Evolutionary conservation across 441 rosid genomes (phyloP), one percentile per base, ranked within the genome.

Genomic region (Aquilaria agallochum): DNA sequence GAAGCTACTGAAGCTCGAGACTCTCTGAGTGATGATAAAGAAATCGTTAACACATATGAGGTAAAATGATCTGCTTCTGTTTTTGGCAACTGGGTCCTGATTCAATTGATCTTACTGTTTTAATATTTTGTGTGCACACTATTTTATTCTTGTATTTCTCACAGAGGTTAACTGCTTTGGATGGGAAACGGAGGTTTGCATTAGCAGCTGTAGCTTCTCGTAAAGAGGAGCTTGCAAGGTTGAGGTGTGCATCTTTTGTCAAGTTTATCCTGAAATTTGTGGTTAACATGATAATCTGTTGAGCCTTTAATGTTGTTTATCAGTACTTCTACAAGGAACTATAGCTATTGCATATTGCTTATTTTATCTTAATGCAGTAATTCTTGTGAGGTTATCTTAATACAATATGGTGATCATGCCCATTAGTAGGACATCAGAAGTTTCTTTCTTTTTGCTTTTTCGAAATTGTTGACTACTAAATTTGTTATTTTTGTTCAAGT

Each of bases 151-250:
- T 33, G 53, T 27, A 58, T 69, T 73, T 67, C 13, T 67, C 55
- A 51, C 64, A 92, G 98, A 87, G 98, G 81, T 67, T 92, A 84
- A 89, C 98, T 55, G 95, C 98, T 52, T 88, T 92, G 51, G 98
- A 92, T 78, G 96, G 96, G 65, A 92, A 92, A 80, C 83, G 98
- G 69, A 86, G 98, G 76, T 92, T 92, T 68, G 98, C 96, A 11
- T 79, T 92, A 66, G 98, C 96, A 65, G 94, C 98, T 53, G 95
- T 95, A 55, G 75, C 76, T 72, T 87, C 93, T 46, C 93, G 84
- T 63, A 76, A 79, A 76, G 95, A 92, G 63, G 98, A 89, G 77
- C 92, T 89, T 80, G 95, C 86, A 68, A 78, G 93, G 76, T 74
- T 92, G 68, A 92, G 95, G 98, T 89, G 13, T 72, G 80, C 69